These are phyloP conservation scores for Prunus armeniaca DNA, from an alignment of 306 rosid species.

Conservation along the genomic window DNA sequence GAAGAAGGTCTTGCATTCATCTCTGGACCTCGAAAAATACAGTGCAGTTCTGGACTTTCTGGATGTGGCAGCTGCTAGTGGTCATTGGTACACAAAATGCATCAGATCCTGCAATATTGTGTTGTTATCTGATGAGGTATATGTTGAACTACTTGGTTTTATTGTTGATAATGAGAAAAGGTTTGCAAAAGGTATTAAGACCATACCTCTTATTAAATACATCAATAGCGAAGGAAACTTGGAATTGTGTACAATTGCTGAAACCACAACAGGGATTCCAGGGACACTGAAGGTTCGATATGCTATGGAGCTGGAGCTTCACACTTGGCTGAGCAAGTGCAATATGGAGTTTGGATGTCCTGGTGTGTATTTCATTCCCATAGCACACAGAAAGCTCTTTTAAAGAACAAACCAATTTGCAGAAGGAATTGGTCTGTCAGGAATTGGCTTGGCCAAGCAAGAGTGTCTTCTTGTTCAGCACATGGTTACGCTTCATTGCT, in stretches of 20 bases:
- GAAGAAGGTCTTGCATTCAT: conserved; percentile 10
- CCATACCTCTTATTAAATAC: conserved; percentile 4
- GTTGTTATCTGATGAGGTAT: conserved; percentile 6
- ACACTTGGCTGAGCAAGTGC: conserved; percentile 15
- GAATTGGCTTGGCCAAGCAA: not conserved
- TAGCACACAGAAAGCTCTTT: not conserved
- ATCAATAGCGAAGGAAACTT: conserved; percentile 3
- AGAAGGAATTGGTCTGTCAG: not conserved
- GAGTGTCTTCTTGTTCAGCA: not conserved
- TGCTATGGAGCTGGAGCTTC: conserved; percentile 5
- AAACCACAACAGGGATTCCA: not conserved
- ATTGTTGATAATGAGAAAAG: not conserved
- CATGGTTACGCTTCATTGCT: not conserved
- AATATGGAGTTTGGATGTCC: conserved; percentile 13
- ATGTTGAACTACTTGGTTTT: conserved; percentile 20
- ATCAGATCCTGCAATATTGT: conserved; percentile 5
- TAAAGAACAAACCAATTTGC: not conserved
- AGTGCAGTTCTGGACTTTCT: conserved; percentile 9
- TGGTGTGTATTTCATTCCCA: not conserved
- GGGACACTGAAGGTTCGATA: not conserved
- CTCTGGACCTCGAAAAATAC: not conserved
- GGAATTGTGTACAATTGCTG: conserved; percentile 1
- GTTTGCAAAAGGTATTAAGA: not conserved
- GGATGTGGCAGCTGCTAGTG: not conserved
- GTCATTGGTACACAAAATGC: conserved; percentile 6